A percentile compares a stretch with the other conserved stretches of the same genome.
Evolutionary conservation across 177 flowering plant genomes (phyloP).

Genomic region (Vitis hybrid): DNA sequence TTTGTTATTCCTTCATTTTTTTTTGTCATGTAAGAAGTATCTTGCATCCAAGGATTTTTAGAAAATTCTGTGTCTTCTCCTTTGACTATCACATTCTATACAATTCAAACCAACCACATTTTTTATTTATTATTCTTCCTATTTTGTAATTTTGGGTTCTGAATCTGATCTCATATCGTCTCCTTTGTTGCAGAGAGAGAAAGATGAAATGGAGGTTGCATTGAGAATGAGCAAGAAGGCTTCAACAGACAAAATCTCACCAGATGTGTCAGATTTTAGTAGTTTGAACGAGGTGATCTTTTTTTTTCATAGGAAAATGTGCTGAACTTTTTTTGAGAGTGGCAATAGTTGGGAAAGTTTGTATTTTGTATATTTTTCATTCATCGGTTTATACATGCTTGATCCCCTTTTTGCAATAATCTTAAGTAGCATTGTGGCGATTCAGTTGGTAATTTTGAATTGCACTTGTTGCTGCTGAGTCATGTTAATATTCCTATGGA

Average conservation of each 20-base stretch:
- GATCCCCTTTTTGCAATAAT: not conserved
- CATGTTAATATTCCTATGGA: constrained; percentile 4
- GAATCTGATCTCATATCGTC: not conserved
- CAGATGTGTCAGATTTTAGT: constrained; percentile 25
- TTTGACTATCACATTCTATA: too few species aligned
- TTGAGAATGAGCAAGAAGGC: constrained; percentile 25
- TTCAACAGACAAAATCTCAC: constrained; percentile 18
- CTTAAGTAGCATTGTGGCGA: not conserved
- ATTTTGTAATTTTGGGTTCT: not conserved
- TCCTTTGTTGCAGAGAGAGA: constrained; percentile 53
- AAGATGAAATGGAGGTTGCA: constrained; percentile 51
- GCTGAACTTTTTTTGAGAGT: too few species aligned
- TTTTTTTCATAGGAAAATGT: not conserved
- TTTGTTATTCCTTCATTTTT: not conserved
- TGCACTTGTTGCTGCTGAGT: not conserved
- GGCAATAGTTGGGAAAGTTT: too few species aligned
- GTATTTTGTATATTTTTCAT: not conserved
- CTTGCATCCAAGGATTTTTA: not conserved
- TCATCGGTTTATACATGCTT: not conserved
- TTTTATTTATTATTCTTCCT: not conserved
- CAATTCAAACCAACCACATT: not conserved
- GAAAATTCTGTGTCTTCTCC: not conserved
- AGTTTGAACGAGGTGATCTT: constrained; percentile 38
- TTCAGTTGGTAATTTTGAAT: not conserved
- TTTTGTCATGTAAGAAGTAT: not conserved